phyloP scores from a whole-genome alignment of 352 stramenopile species.

The Globisporangium parvum region DNA sequence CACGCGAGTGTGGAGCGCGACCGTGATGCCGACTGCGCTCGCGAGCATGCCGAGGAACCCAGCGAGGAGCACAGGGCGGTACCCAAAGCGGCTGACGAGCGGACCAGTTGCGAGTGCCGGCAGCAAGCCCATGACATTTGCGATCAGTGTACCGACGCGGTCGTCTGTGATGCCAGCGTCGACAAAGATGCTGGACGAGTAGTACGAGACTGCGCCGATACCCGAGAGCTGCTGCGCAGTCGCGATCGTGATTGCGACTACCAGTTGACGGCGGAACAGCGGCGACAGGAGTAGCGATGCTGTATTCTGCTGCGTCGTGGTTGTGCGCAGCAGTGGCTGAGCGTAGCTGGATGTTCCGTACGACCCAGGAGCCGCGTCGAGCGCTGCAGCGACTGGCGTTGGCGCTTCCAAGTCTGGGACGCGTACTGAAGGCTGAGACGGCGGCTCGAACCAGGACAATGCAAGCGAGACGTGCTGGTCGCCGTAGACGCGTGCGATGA shows the following conservation, averaged over 20 bases:
- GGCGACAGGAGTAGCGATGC: background rate
- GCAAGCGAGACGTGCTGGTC: slow-evolving; percentile 23
- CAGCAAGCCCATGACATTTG: slow-evolving; percentile 41
- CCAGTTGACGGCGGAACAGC: slow-evolving; percentile 32
- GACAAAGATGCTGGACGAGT: slow-evolving; percentile 39
- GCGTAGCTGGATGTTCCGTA: no score
- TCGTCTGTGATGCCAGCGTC: slow-evolving; percentile 30
- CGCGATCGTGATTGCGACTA: slow-evolving; percentile 33
- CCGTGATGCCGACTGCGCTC: slow-evolving; percentile 39
- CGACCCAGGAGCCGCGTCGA: no score
- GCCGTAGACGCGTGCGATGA: slow-evolving; percentile 23
- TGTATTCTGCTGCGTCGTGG: no score
- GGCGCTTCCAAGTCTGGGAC: no score
- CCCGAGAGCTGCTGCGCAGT: slow-evolving; percentile 47
- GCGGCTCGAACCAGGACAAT: slow-evolving; percentile 23
- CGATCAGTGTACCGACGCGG: slow-evolving; percentile 32
- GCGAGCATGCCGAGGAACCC: slow-evolving; percentile 37
- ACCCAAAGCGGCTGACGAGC: slow-evolving; percentile 37
- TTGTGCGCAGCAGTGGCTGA: background rate
- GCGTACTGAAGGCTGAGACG: no score
- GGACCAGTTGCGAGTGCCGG: slow-evolving; percentile 25
- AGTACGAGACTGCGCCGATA: slow-evolving; percentile 54
- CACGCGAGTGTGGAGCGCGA: slow-evolving; percentile 24
- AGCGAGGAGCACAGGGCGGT: slow-evolving; percentile 44
- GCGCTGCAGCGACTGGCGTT: no score